Base-by-base conservation (phyloP, 352 stramenopile species). In the Lagenidium giganteum region DNA sequence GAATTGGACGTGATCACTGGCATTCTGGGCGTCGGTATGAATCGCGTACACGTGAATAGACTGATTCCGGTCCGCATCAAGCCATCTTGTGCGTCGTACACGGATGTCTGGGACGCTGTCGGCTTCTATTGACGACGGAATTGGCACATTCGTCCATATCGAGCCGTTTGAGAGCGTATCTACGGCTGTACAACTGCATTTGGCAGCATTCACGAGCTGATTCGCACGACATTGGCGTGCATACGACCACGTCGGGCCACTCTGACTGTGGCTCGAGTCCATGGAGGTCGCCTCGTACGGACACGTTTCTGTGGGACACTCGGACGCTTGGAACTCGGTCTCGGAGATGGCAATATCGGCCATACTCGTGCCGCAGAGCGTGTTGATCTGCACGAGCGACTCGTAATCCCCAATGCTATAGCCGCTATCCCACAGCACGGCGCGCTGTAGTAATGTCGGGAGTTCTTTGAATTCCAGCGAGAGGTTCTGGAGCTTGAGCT, bases 361-460 rank as follows among this genome's bases (percentile, higher is more conserved):
- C 44, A 51, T 51, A 13, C 24, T 27, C 12, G 26, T 24, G 17
- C 34, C 24, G 25, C 44, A 51, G 32, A 42, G 44, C 44, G 44
- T 51, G 34, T 38, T 32, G 33, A 51, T 51, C 44, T 51, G 44
- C 20, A 27, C 44, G 44, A 51, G 32, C 16, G 44, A 44, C 12
- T 27, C 7, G 34, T 51, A 24, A 18, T 44, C 44, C 13, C 30
- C 34, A 29, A 51, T 7, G 18, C 33, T 44, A 22, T 51, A 51
- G 33, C 44, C 44, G 32, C 22, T 42, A 27, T 51, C 44, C 32
- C 25, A 35, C 20, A 72, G 40, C 34, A 72, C 32, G 8, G 62
- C 62, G 33, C 52, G 62, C 34, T 64, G 62, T 14, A 68, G 41
- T 13, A 66, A 36, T 13, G 28, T 21, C 14, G 62, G 56, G 17